Conservation (phyloP, 2,329 filamentous ascomycete species). For the Penicillium sclerotiorum region DNA sequence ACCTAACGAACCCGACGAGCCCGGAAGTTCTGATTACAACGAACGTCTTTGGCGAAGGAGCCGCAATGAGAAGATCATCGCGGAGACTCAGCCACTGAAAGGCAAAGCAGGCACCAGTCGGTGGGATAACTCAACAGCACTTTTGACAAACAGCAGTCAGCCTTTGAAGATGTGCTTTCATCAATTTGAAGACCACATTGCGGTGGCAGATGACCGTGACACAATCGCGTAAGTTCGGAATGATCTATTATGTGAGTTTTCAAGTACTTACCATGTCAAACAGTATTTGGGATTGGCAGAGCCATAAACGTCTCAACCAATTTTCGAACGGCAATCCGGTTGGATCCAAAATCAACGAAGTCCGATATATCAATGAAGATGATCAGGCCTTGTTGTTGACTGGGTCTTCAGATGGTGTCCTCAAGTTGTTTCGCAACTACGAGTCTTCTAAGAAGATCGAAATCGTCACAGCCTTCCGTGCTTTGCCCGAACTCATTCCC, state of each 20-base stretch:
- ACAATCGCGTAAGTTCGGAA: constrained; percentile 63
- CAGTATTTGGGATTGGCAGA: constrained; percentile 90
- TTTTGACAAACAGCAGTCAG: constrained; percentile 87
- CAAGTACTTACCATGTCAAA: constrained; percentile 13
- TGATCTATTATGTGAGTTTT: background rate
- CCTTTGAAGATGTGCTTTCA: constrained; percentile 94
- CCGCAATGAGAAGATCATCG: constrained; percentile 88
- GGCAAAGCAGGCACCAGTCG: constrained; percentile 79
- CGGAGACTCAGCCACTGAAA: constrained; percentile 92
- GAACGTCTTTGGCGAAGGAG: constrained; percentile 89
- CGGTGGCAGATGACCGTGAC: constrained; percentile 90
- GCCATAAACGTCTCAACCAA: constrained; percentile 70
- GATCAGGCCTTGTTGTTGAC: constrained; percentile 94
- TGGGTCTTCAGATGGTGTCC: constrained; percentile 90
- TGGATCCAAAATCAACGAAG: constrained; percentile 88
- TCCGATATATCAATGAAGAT: constrained; percentile 98
- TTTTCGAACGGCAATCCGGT: constrained; percentile 95
- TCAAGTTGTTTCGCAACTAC: constrained; percentile 92
- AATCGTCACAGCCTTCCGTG: constrained; percentile 87
- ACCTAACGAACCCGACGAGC: constrained; percentile 90
- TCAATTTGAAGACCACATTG: constrained; percentile 94
- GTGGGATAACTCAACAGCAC: constrained; percentile 81
- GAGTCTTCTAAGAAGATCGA: constrained; percentile 75
- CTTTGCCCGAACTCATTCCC: constrained; percentile 88
- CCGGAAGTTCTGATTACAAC: constrained; percentile 95